phyloP scores from a whole-genome alignment of 805 yeast genomes.

The Teunomyces stri region DNA sequence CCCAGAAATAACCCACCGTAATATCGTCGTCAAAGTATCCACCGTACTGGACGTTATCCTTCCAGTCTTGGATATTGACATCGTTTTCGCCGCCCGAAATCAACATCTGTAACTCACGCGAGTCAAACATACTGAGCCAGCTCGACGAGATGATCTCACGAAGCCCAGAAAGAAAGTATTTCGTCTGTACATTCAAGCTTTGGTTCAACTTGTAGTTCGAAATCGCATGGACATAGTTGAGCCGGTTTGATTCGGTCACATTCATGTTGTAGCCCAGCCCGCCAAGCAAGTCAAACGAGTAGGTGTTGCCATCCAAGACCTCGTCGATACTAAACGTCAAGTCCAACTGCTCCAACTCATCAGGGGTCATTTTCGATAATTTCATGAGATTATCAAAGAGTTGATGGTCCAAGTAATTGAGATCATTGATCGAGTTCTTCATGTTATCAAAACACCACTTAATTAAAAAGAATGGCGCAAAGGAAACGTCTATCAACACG shows the following conservation, averaged over 20 bases:
- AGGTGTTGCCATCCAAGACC: slow-evolving; percentile 32
- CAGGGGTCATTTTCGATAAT: slow-evolving; percentile 51
- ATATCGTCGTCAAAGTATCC: slow-evolving; percentile 54
- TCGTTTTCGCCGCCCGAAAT: slow-evolving; percentile 68
- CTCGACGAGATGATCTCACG: slow-evolving; percentile 61
- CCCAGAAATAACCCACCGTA: slow-evolving; percentile 73
- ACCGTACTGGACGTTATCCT: slow-evolving; percentile 58
- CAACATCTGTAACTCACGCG: slow-evolving; percentile 78
- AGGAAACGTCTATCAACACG: slow-evolving; percentile 74
- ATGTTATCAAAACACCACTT: slow-evolving; percentile 53
- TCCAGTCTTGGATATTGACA: slow-evolving; percentile 70
- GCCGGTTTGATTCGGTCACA: slow-evolving; percentile 60
- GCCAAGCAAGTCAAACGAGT: slow-evolving; percentile 53
- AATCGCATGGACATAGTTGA: slow-evolving; percentile 72
- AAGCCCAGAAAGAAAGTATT: slow-evolving; percentile 67
- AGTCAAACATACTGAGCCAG: slow-evolving; percentile 85
- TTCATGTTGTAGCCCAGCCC: slow-evolving; percentile 54
- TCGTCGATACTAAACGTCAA: slow-evolving; percentile 67
- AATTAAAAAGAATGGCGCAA: slow-evolving; percentile 81
- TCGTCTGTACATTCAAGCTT: slow-evolving; percentile 55
- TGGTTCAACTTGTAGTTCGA: slow-evolving; percentile 78
- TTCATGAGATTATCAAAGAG: slow-evolving; percentile 64
- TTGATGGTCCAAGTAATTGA: slow-evolving; percentile 65
- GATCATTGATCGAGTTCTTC: slow-evolving; percentile 74
- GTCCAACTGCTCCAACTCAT: slow-evolving; percentile 57